Conservation (phyloP, 345 rosid genomes). For the Dipteronia dyeriana region DNA sequence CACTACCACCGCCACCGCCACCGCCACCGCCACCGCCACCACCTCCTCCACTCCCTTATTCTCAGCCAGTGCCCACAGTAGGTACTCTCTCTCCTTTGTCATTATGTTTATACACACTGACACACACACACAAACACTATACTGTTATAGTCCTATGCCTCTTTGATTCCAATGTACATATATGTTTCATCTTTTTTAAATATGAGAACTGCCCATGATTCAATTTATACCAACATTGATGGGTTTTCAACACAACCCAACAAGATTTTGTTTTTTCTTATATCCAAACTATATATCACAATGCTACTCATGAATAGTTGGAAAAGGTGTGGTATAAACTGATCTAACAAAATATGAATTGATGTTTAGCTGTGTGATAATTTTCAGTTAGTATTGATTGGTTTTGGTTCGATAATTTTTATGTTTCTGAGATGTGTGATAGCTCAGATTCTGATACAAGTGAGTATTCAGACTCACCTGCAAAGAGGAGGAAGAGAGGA, state of each 20-base stretch:
- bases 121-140: too few relatives aligned
- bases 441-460: conserved; percentile 80
- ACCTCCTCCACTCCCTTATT: conserved; percentile 30
- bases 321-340: neutral
- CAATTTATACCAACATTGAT: neutral
- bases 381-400: conserved; percentile 30
- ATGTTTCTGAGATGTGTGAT: conserved; percentile 48
- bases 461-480: conserved; percentile 71
- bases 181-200: neutral
- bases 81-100: conserved; percentile 47
- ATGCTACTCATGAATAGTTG: neutral
- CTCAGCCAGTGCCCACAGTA: conserved; percentile 58
- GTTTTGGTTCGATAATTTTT: conserved; percentile 27
- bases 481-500: conserved; percentile 61
- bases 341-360: neutral
- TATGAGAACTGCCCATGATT: neutral
- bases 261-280: too few relatives aligned
- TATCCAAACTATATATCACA: neutral
- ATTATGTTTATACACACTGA: too few relatives aligned
- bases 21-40: conserved; percentile 25
- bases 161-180: too few relatives aligned
- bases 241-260: too few relatives aligned
- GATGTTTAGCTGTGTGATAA: neutral
- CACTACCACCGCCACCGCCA: conserved; percentile 27
- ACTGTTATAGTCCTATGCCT: too few relatives aligned